Evolutionary conservation across 2,329 filamentous ascomycete genomes (phyloP).

Genomic region (Cyphellophora attinorum): DNA sequence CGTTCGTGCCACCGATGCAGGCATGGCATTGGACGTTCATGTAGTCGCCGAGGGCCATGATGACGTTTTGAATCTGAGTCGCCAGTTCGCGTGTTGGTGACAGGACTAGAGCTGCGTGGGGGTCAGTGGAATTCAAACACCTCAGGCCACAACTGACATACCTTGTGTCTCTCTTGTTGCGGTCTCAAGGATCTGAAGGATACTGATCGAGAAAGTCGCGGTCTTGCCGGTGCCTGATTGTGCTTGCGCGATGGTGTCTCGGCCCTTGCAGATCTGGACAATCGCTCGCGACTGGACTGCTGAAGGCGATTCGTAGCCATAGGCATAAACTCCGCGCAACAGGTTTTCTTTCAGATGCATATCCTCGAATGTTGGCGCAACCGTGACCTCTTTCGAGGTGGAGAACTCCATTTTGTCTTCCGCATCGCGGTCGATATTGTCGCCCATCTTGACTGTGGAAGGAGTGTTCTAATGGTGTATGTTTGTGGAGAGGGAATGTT

Average conservation of each 20-base stretch:
- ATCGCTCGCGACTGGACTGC: constrained; percentile 97
- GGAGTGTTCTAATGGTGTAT: too few relatives aligned
- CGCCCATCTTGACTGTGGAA: constrained; percentile 60
- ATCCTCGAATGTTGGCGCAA: constrained; percentile 81
- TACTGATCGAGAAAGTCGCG: constrained; percentile 91
- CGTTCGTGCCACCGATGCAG: constrained; percentile 95
- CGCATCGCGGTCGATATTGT: constrained; percentile 81
- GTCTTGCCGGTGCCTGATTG: constrained; percentile 97
- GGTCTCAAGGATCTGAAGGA: constrained; percentile 91
- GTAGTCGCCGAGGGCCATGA: constrained; percentile 99
- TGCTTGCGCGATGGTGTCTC: constrained; percentile 96
- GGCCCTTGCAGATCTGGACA: constrained; percentile 97
- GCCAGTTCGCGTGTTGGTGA: constrained; percentile 94
- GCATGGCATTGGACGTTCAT: constrained; percentile 99
- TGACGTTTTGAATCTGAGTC: constrained; percentile 95
- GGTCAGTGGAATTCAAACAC: too few relatives aligned
- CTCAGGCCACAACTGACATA: constrained; percentile 20
- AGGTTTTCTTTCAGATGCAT: constrained; percentile 98
- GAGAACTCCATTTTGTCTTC: constrained; percentile 82
- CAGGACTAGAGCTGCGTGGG: constrained; percentile 72
- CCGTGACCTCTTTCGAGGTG: constrained; percentile 95
- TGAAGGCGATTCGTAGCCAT: constrained; percentile 96
- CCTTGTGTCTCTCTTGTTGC: constrained; percentile 81
- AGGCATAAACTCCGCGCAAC: constrained; percentile 93
- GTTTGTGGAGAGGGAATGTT: too few relatives aligned